Evolutionary conservation across 192 early-diverging fungal species (phyloP).

Genomic region (Phycomyces nitens): DNA sequence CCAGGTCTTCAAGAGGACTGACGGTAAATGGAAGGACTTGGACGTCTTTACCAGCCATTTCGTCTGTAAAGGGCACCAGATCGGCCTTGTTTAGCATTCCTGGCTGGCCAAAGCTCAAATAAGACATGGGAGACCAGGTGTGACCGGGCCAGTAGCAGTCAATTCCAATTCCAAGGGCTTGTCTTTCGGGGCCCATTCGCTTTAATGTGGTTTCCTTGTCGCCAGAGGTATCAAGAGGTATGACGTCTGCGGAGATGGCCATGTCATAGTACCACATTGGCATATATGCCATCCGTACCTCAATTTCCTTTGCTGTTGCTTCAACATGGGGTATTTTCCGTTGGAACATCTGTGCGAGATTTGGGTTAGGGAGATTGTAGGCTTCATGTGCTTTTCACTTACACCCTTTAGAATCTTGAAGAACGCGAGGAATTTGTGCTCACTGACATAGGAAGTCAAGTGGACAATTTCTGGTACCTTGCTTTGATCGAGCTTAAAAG

Average conservation of each 20-base stretch:
- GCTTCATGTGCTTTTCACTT: neutral
- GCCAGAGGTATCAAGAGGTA: neutral
- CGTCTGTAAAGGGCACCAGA: conserved; percentile 11
- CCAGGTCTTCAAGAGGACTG: conserved; percentile 18
- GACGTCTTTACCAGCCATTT: conserved; percentile 9
- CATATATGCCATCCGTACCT: conserved; percentile 27
- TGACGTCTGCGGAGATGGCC: conserved; percentile 13
- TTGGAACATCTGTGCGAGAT: conserved; percentile 15
- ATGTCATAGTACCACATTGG: conserved; percentile 36
- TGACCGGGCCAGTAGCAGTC: conserved; percentile 34
- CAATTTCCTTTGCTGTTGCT: conserved; percentile 14
- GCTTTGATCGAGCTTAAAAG: conserved; percentile 28
- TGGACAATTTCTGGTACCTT: conserved; percentile 18
- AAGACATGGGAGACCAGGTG: conserved; percentile 26
- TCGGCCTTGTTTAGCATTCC: conserved; percentile 5
- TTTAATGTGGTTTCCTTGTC: conserved; percentile 4
- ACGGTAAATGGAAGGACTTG: conserved; percentile 29
- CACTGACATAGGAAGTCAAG: conserved; percentile 21
- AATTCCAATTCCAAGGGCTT: conserved; percentile 19
- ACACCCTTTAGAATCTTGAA: conserved; percentile 34
- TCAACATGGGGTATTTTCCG: conserved; percentile 15
- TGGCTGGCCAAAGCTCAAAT: conserved; percentile 24
- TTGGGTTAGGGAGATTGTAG: neutral
- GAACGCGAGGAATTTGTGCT: conserved; percentile 18
- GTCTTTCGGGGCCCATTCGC: neutral